A percentile compares a stretch with the other conserved stretches of the same genome.
These are phyloP conservation scores for Brasenia schreberi DNA, from an alignment of 164 flowering plant species.

Conservation along the genomic window DNA sequence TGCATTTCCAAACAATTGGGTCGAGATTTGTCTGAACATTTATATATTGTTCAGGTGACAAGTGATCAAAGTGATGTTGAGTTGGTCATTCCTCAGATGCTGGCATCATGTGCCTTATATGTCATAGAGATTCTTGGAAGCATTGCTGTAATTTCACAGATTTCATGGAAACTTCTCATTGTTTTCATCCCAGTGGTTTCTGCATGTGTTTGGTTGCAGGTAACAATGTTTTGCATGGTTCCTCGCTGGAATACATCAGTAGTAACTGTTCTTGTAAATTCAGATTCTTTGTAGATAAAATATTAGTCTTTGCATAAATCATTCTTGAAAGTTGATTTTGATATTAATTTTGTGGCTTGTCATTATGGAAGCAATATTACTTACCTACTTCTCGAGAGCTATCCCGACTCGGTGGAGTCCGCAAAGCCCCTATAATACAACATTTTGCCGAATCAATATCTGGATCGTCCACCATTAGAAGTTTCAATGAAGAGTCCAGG, in stretches of 20 bases:
- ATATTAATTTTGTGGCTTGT: no score
- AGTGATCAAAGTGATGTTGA: conserved; percentile 90
- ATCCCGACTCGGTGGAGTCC: conserved; percentile 23
- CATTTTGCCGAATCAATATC: conserved; percentile 35
- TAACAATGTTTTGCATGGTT: background rate
- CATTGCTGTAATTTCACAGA: conserved; percentile 86
- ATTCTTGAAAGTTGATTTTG: no score
- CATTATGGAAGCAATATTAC: conserved; percentile 29
- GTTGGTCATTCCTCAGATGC: conserved; percentile 27
- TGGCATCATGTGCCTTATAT: conserved; percentile 37
- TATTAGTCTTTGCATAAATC: no score
- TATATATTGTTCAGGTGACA: conserved; percentile 45
- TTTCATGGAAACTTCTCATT: conserved; percentile 48
- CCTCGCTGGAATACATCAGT: no score
- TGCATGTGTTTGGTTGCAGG: background rate
- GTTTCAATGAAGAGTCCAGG: conserved; percentile 27
- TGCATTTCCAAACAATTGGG: background rate
- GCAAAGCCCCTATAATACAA: conserved; percentile 32
- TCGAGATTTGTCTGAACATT: background rate
- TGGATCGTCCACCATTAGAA: conserved; percentile 31
- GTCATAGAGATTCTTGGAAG: conserved; percentile 63
- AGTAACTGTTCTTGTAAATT: no score
- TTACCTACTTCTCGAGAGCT: conserved; percentile 21
- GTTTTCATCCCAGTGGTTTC: background rate
- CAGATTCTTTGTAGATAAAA: no score